Evolutionary conservation across 495 filamentous ascomycete species (phyloP).

Genomic region (Oidiodendron maius): DNA sequence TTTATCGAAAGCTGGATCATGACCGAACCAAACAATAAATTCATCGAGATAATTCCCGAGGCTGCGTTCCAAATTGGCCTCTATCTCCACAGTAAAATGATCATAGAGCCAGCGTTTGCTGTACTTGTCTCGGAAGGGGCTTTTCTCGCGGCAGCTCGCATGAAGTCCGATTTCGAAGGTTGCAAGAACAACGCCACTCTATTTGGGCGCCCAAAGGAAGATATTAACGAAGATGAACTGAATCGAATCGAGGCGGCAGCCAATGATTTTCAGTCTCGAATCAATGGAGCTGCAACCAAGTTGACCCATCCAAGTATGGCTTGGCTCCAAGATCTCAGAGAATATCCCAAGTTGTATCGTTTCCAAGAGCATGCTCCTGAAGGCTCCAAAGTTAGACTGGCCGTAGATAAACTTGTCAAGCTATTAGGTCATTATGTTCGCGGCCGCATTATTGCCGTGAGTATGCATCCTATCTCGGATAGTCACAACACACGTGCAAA

Average conservation of each 20-base stretch:
- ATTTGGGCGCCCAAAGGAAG: constrained; percentile 9
- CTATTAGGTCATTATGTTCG: neutral
- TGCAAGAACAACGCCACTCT: neutral
- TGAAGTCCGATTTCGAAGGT: neutral
- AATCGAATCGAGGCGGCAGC: neutral
- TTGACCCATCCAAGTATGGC: neutral
- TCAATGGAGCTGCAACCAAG: neutral
- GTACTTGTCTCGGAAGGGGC: constrained; percentile 20
- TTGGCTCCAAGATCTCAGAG: neutral
- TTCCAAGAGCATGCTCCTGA: neutral
- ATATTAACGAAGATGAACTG: constrained; percentile 6
- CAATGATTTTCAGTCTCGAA: neutral
- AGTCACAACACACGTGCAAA: neutral
- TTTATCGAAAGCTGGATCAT: constrained; percentile 11
- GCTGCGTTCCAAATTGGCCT: constrained; percentile 10
- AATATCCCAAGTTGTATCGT: neutral
- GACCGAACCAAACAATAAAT: constrained; percentile 5
- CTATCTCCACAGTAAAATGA: neutral
- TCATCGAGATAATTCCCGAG: constrained; percentile 20
- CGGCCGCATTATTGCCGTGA: neutral
- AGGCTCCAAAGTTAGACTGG: neutral
- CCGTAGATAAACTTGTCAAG: neutral
- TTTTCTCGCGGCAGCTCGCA: neutral
- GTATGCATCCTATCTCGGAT: neutral
- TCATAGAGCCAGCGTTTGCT: constrained; percentile 10